phyloP scores from a whole-genome alignment of 2,329 filamentous ascomycete species.

The Fusarium xylarioides region DNA sequence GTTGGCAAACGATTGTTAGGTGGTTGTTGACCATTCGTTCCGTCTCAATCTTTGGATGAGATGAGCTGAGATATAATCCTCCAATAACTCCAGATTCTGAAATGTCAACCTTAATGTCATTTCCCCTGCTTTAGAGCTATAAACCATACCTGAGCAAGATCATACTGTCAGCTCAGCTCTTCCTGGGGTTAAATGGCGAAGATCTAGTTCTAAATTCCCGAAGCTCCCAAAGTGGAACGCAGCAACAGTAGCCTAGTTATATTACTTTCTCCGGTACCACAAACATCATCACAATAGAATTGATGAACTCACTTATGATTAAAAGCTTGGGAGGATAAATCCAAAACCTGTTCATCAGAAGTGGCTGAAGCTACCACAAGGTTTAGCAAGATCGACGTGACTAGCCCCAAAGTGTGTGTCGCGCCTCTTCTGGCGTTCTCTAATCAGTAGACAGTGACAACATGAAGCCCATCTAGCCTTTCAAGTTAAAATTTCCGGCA shows the following conservation, averaged over 20 bases:
- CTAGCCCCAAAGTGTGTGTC: slow-evolving; percentile 15
- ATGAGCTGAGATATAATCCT: not conserved
- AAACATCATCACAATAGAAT: not conserved
- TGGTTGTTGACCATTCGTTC: not conserved
- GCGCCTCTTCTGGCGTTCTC: slow-evolving; percentile 8
- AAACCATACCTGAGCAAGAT: not conserved
- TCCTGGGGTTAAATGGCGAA: slow-evolving; percentile 12
- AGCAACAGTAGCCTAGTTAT: not conserved
- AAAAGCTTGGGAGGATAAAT: slow-evolving; percentile 15
- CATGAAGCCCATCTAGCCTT: slow-evolving; percentile 6
- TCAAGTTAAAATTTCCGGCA: slow-evolving; percentile 21
- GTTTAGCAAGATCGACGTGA: slow-evolving; percentile 27
- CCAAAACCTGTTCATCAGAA: slow-evolving; percentile 12
- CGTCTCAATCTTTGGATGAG: not conserved
- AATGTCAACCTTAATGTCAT: not conserved
- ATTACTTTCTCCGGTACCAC: not conserved
- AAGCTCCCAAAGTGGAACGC: slow-evolving; percentile 1
- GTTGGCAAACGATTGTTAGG: too few relatives aligned
- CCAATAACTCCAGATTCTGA: not conserved
- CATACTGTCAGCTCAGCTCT: not conserved
- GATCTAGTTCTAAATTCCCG: not conserved
- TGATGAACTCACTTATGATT: not conserved
- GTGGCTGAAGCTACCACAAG: slow-evolving; percentile 21
- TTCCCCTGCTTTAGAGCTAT: not conserved
- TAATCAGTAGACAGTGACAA: slow-evolving; percentile 17